Percentiles rank a stretch among this genome's conserved stretches.
Evolutionary conservation across 208 protist species (phyloP).

Genomic region (Trypanosoma cruzi): DNA sequence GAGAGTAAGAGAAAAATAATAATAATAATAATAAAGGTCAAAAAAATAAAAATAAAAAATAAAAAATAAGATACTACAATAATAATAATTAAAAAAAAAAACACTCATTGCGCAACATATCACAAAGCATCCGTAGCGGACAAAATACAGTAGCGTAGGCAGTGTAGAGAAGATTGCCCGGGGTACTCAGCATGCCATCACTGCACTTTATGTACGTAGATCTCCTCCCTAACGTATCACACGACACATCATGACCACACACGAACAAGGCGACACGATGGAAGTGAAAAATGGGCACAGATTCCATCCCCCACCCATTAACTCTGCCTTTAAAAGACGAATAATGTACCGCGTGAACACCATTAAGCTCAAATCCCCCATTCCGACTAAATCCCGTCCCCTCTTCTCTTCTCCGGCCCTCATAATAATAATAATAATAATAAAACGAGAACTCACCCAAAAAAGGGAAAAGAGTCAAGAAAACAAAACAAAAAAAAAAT

Average conservation of each 20-base stretch:
- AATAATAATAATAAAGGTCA: background rate
- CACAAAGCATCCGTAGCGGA: background rate
- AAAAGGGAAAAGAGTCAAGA: constrained; percentile 16
- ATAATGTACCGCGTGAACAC: background rate
- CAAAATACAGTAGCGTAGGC: background rate
- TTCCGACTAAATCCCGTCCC: background rate
- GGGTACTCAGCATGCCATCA: background rate
- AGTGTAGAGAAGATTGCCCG: background rate
- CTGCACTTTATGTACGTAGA: background rate
- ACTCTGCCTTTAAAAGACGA: background rate
- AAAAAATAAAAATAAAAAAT: background rate
- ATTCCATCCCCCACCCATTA: background rate
- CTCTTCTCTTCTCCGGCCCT: background rate
- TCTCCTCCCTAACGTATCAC: background rate
- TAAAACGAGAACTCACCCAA: background rate
- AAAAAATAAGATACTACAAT: background rate
- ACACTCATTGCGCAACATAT: background rate
- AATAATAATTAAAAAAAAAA: background rate
- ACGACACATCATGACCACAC: background rate
- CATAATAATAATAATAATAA: constrained; percentile 17
- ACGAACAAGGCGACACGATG: background rate
- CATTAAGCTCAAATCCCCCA: background rate
- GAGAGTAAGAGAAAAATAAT: background rate
- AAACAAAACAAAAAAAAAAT: constrained; percentile 21
- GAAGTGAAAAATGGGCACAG: background rate